phyloP scores from a whole-genome alignment of 75 land plant genomes.

The Pseudotsuga menziesii region DNA sequence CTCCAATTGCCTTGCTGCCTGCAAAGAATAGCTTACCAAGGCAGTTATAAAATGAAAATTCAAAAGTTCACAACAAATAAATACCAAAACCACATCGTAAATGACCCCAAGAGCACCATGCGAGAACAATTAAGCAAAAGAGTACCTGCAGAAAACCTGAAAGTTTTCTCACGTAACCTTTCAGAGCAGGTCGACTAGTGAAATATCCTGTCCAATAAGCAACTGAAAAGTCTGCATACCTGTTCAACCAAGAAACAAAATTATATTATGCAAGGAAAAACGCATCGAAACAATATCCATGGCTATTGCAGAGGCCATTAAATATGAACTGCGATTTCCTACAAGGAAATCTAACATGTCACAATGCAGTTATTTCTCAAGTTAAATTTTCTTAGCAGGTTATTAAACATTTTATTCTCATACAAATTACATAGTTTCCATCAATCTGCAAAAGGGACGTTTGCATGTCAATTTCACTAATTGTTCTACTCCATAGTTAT shows the following conservation, averaged over 20 bases:
- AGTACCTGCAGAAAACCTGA: slow-evolving; percentile 42
- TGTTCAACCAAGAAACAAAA: background rate
- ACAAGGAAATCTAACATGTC: background rate
- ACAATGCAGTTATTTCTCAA: background rate
- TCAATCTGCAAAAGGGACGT: background rate
- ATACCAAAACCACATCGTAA: background rate
- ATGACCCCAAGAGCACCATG: background rate
- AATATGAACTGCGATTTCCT: background rate
- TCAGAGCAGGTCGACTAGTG: slow-evolving; percentile 43
- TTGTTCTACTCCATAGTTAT: background rate
- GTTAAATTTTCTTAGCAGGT: background rate
- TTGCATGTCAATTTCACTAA: background rate
- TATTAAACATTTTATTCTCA: background rate
- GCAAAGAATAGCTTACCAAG: slow-evolving; percentile 2
- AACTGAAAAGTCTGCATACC: slow-evolving; percentile 41
- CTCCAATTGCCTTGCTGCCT: slow-evolving; percentile 88
- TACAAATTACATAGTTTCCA: background rate
- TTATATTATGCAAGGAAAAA: too few species aligned
- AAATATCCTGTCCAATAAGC: slow-evolving; percentile 60
- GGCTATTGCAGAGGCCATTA: background rate
- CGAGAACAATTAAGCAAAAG: background rate
- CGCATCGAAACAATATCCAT: background rate
- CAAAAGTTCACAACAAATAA: background rate
- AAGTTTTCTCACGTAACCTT: slow-evolving; percentile 53
- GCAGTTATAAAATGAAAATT: background rate